Evolutionary conservation across 2,329 filamentous ascomycete species (phyloP).

Genomic region (Diaporthe destruens): DNA sequence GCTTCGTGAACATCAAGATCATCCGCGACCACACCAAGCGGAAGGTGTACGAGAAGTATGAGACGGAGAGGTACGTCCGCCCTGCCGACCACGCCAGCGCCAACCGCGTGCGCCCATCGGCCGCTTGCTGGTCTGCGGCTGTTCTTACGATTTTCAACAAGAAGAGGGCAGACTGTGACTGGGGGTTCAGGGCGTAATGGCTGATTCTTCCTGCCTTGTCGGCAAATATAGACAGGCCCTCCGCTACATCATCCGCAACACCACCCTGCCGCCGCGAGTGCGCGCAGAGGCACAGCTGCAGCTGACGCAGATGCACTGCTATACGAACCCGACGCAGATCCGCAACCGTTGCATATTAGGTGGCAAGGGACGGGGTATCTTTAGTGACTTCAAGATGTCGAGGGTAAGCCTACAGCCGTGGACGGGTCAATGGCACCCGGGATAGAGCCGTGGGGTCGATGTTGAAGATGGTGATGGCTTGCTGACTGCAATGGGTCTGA

Average conservation of each 20-base stretch:
- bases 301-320: constrained; percentile 94
- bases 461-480: constrained; percentile 33
- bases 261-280: constrained; percentile 81
- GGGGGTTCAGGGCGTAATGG: too few relatives aligned
- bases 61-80: constrained; percentile 83
- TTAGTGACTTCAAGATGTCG: constrained; percentile 92
- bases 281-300: constrained; percentile 94
- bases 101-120: neutral
- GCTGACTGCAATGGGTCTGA: constrained; percentile 48
- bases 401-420: constrained; percentile 72
- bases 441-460: neutral
- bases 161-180: neutral
- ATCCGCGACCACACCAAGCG: constrained; percentile 98
- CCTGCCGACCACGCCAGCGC: neutral
- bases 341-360: constrained; percentile 93
- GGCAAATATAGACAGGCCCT: constrained; percentile 80
- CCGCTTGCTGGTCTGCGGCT: neutral
- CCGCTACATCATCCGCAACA: constrained; percentile 94
- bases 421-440: neutral
- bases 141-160: too few relatives aligned
- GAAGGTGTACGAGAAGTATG: constrained; percentile 87
- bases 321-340: constrained; percentile 93
- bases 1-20: constrained; percentile 86
- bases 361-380: constrained; percentile 90
- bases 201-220: neutral